Evolutionary conservation across 805 yeast genomes (phyloP), one percentile per base, ranked within the genome.

Genomic region (Barnettozyma sp.): DNA sequence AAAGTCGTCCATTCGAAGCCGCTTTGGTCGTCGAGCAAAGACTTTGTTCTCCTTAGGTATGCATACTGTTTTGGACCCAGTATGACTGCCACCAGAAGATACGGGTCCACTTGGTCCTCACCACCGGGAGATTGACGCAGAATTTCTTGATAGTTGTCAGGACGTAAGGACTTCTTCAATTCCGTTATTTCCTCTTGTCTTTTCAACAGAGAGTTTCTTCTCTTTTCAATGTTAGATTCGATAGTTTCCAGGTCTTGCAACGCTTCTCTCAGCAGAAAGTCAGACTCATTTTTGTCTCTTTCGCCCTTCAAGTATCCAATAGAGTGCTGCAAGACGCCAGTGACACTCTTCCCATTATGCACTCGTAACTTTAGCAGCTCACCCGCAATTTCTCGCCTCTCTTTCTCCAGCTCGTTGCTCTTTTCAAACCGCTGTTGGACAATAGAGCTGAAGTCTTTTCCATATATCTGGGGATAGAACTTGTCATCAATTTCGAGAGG

Each of bases 401-500:
- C 45, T 4, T 40, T 36, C 6, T 28, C 40, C 2, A 43, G 6
- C 7, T 26, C 33, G 5, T 30, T 18, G 5, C 28, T 27, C 7
- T 42, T 26, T 1, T 14, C 11, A 11, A 27, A n/a, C 1, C 44
- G 14, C 4, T 44, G 44, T 6, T 30, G 15, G 12, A 48, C 33
- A 2, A 46, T 26, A 0, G 27, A 26, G 16, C 22, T 41, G 30
- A 54, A 54, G 13, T 59, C 57, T 11, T 47, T 34, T 0, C 65
- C 49, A 40, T 58, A 66, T 2, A 66, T 48, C 36, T 66, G 68
- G 0, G 71, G 70, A 35, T 64, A 65, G 30, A 65, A 56, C 14
- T 35, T 35, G 16, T 57, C 59, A 2, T 49, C 45, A 12, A 65
- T 20, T 9, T 48, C 43, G 27, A 64, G 45, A 0, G 61, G 62